phyloP scores from a whole-genome alignment of 2,329 filamentous ascomycete genomes.

The Exophiala dermatitidis region DNA sequence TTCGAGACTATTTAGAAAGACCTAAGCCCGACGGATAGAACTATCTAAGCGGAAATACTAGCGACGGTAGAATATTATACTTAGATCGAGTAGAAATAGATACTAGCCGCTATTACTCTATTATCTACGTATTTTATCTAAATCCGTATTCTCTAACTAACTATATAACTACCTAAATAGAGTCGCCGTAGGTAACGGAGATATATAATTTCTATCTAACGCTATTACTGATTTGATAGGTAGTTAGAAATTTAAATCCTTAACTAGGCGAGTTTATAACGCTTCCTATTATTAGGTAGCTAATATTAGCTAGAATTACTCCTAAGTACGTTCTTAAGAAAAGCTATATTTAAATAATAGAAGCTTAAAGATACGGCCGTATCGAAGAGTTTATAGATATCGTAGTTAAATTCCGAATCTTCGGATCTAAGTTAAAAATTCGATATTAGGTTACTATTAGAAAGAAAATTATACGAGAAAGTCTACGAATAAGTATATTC shows the following conservation, averaged over 20 bases:
- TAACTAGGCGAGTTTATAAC: neutral
- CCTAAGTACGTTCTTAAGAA: neutral
- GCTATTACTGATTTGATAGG: slow-evolving; percentile 31
- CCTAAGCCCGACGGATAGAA: no score
- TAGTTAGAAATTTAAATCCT: neutral
- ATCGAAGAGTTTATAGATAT: no score
- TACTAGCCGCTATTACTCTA: no score
- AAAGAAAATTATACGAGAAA: slow-evolving; percentile 57
- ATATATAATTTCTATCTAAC: slow-evolving; percentile 77
- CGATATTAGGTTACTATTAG: slow-evolving; percentile 40
- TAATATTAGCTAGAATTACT: neutral
- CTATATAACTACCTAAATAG: slow-evolving; percentile 28
- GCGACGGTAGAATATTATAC: no score
- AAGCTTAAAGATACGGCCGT: neutral
- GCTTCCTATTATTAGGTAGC: neutral
- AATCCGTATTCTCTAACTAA: neutral
- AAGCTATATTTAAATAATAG: neutral
- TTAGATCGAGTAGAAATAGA: no score
- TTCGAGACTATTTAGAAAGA: no score
- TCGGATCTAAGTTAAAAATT: neutral
- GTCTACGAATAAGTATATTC: slow-evolving; percentile 65
- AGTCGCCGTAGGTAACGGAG: slow-evolving; percentile 45
- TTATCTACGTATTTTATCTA: neutral
- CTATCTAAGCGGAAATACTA: no score
- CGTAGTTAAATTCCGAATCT: neutral